These are phyloP conservation scores for Cynara cardunculus DNA, from an alignment of 129 eudicot species.

Conservation along the genomic window DNA sequence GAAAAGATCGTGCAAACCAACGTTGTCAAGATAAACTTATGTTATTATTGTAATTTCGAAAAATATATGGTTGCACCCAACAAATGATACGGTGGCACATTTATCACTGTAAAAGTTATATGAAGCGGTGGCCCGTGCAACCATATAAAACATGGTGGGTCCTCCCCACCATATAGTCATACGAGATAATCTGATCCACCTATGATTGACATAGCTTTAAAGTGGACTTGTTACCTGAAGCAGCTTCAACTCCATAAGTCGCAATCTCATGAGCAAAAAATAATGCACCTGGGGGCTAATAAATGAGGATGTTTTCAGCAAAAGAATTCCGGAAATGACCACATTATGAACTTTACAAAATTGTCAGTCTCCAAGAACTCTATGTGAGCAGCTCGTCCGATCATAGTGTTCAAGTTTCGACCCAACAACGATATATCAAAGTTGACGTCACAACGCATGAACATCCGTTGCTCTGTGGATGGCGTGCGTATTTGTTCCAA, in stretches of 20 bases:
- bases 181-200: neutral
- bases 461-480: slow-evolving; percentile 55
- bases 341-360: slow-evolving; percentile 71
- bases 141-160: too few relatives aligned
- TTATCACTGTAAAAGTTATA: too few relatives aligned
- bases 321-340: slow-evolving; percentile 79
- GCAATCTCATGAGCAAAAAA: neutral
- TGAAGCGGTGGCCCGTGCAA: too few relatives aligned
- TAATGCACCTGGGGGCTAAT: too few relatives aligned
- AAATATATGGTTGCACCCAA: too few relatives aligned
- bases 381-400: slow-evolving; percentile 83
- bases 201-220: too few relatives aligned
- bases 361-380: slow-evolving; percentile 66
- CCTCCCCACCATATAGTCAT: too few relatives aligned
- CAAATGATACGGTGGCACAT: too few relatives aligned
- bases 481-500: slow-evolving; percentile 66
- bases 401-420: slow-evolving; percentile 58
- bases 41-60: too few relatives aligned
- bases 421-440: slow-evolving; percentile 69
- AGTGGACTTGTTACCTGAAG: neutral
- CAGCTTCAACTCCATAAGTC: neutral
- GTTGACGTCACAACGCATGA: slow-evolving; percentile 77
- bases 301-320: slow-evolving; percentile 27
- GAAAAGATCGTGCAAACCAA: too few relatives aligned
- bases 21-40: too few relatives aligned